Conservation (phyloP, 192 early-diverging fungal genomes). For the Umbelopsis sp. region DNA sequence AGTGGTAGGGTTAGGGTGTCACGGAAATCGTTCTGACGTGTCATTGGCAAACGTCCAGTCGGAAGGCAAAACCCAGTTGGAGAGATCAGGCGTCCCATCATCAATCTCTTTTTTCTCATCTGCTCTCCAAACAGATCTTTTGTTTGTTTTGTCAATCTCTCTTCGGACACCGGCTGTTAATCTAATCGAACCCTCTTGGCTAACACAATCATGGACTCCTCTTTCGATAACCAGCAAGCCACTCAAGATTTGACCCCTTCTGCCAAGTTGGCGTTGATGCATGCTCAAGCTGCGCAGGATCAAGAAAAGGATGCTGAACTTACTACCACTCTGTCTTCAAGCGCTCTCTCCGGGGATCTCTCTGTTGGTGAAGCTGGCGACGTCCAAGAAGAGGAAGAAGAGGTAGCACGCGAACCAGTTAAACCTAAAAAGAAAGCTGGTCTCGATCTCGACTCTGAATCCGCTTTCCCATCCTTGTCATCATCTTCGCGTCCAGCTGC, state of each 20-base stretch:
- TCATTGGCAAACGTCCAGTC: slow-evolving; percentile 9
- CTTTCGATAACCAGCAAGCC: slow-evolving; percentile 21
- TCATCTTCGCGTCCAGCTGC: slow-evolving; percentile 46
- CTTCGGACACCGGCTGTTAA: slow-evolving; percentile 23
- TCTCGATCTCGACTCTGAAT: slow-evolving; percentile 63
- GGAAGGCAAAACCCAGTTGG: neutral
- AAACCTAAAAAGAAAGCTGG: slow-evolving; percentile 20
- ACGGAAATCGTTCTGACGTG: slow-evolving; percentile 2
- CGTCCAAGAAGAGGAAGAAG: neutral
- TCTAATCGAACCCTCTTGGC: slow-evolving; percentile 23
- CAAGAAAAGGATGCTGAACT: neutral
- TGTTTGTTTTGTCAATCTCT: slow-evolving; percentile 23
- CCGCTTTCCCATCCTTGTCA: slow-evolving; percentile 80
- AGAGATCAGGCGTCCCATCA: slow-evolving; percentile 9
- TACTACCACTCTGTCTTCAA: slow-evolving; percentile 8
- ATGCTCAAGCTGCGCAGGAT: slow-evolving; percentile 38
- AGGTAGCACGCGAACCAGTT: neutral
- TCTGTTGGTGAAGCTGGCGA: slow-evolving; percentile 7
- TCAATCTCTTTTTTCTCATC: slow-evolving; percentile 10
- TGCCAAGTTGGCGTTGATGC: slow-evolving; percentile 39
- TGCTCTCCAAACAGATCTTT: slow-evolving; percentile 16
- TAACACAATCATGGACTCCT: slow-evolving; percentile 17
- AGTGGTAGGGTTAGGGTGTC: neutral
- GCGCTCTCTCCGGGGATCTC: slow-evolving; percentile 17
- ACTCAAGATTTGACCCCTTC: slow-evolving; percentile 36